phyloP scores from a whole-genome alignment of 352 stramenopile genomes.

The Globisporangium cylindrosporum region DNA sequence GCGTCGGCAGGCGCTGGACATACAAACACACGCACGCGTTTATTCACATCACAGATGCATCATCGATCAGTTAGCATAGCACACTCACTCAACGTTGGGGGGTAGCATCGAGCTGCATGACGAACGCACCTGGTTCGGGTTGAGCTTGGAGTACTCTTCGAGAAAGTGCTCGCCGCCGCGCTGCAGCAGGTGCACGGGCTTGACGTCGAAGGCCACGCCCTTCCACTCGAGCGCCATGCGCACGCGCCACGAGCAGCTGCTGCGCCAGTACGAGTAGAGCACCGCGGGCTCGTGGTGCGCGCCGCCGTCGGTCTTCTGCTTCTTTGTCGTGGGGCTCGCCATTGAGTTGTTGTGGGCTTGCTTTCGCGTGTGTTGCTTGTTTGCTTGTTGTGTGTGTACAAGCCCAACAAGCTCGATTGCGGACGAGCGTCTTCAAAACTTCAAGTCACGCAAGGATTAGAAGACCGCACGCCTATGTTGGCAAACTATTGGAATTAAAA shows the following conservation, averaged over 20 bases:
- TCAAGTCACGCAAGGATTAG: background rate
- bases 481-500: background rate
- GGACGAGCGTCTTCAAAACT: background rate
- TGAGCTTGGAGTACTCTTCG: slow-evolving; percentile 52
- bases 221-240: slow-evolving; percentile 88
- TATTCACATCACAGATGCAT: background rate
- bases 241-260: slow-evolving; percentile 88
- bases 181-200: slow-evolving; percentile 71
- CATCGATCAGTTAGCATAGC: background rate
- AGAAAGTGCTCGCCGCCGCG: slow-evolving; percentile 53
- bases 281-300: slow-evolving; percentile 15
- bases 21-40: background rate
- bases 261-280: slow-evolving; percentile 89
- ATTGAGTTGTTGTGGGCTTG: slow-evolving; percentile 5
- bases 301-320: background rate
- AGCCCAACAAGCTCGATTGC: background rate
- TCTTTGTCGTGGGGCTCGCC: slow-evolving; percentile 7
- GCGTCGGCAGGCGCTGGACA: slow-evolving; percentile 58
- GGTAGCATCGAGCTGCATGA: background rate
- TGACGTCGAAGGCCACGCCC: slow-evolving; percentile 75
- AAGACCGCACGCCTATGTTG: background rate
- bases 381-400: background rate
- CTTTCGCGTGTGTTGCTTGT: background rate
- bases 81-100: no score
- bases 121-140: slow-evolving; percentile 57